phyloP scores from a whole-genome alignment of 805 yeast species.

The Saturnispora halmiae region DNA sequence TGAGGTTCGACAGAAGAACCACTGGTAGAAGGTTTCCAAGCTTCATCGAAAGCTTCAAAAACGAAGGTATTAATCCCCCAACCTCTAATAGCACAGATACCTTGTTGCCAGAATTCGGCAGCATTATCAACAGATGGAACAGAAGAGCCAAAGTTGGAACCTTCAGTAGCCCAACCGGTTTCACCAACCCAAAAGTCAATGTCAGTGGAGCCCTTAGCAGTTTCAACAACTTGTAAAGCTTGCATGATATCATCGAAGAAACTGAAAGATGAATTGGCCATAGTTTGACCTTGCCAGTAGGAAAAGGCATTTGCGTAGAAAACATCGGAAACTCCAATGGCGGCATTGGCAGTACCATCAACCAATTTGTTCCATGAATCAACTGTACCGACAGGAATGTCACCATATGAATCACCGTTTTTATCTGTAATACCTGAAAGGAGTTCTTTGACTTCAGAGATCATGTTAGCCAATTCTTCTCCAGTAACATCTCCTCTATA shows the following conservation, averaged over 20 bases:
- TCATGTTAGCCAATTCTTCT: constrained; percentile 56
- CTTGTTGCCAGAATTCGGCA: constrained; percentile 72
- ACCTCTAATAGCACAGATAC: constrained; percentile 86
- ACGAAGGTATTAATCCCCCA: constrained; percentile 92
- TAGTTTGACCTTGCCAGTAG: constrained; percentile 97
- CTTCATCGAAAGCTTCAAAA: constrained; percentile 93
- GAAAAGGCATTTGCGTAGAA: constrained; percentile 93
- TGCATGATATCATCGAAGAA: constrained; percentile 97
- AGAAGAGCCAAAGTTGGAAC: constrained; percentile 60
- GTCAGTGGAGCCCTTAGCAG: constrained; percentile 78
- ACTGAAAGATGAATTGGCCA: constrained; percentile 74
- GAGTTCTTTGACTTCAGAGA: constrained; percentile 51
- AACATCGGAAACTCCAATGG: constrained; percentile 73
- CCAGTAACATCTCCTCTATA: constrained; percentile 86
- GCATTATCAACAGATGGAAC: constrained; percentile 70
- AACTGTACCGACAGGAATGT: constrained; percentile 79
- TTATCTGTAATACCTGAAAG: constrained; percentile 60
- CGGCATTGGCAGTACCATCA: constrained; percentile 63
- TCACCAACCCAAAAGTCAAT: constrained; percentile 93
- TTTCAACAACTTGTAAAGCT: constrained; percentile 83
- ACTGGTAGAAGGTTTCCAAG: constrained; percentile 90
- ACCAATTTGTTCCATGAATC: constrained; percentile 94
- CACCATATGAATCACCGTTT: constrained; percentile 67
- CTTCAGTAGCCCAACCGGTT: constrained; percentile 94
- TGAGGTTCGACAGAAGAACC: constrained; percentile 84